These are phyloP conservation scores for Buxus sempervirens DNA, from an alignment of 164 flowering plant genomes.

Conservation along the genomic window DNA sequence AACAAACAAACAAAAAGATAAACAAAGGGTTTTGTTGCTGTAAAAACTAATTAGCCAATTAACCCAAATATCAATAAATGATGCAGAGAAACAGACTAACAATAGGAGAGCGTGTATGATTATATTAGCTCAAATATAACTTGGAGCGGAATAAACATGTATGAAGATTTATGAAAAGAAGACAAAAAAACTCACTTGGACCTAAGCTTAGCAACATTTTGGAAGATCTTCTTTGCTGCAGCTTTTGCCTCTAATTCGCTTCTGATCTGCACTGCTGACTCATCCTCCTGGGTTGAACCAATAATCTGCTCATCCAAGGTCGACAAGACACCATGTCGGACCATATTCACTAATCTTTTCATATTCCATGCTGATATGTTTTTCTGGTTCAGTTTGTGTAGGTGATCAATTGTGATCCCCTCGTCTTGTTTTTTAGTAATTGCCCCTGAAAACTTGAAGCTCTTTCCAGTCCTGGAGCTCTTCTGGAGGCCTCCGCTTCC, in stretches of 20 bases:
- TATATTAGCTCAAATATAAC: no score
- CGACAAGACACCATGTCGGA: conserved; percentile 41
- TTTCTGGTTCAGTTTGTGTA: conserved; percentile 49
- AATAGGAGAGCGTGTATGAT: no score
- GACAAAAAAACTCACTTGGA: conserved; percentile 35
- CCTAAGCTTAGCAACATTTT: conserved; percentile 48
- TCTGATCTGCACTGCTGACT: conserved; percentile 37
- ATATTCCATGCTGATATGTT: conserved; percentile 76
- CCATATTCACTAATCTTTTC: conserved; percentile 57
- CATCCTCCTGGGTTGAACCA: conserved; percentile 34
- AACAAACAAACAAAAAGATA: no score
- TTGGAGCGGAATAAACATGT: no score
- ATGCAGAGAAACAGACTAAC: no score
- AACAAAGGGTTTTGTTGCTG: no score
- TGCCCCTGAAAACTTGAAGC: conserved; percentile 28
- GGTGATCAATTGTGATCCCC: conserved; percentile 43
- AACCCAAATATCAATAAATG: no score
- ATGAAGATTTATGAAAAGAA: background rate
- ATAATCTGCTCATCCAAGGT: conserved; percentile 55
- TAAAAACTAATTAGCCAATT: no score
- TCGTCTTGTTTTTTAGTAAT: conserved; percentile 26
- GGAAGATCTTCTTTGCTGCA: conserved; percentile 62
- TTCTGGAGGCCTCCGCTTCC: conserved; percentile 32
- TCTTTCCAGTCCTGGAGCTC: conserved; percentile 13
- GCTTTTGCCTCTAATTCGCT: conserved; percentile 57